Evolutionary conservation across 805 yeast species (phyloP).

Genomic region (Kuraishia borneana): DNA sequence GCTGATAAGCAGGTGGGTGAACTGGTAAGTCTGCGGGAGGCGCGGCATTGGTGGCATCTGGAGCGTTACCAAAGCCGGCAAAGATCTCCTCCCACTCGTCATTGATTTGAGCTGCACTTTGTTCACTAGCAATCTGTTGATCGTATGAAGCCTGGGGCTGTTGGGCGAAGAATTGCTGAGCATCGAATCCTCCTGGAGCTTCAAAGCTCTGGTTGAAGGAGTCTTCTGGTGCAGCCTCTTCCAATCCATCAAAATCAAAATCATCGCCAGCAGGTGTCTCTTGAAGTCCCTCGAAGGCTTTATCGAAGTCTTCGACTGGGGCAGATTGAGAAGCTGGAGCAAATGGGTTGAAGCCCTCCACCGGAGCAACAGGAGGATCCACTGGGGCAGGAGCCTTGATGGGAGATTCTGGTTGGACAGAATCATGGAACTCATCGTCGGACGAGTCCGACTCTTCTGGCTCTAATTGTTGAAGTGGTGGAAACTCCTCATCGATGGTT

Average conservation of each 20-base stretch:
- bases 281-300: conserved; percentile 4
- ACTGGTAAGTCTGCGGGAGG: conserved; percentile 3
- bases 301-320: conserved; percentile 6
- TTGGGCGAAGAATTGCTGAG: not conserved
- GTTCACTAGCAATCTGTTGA: conserved; percentile 20
- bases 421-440: conserved; percentile 29
- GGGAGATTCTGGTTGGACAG: conserved; percentile 2
- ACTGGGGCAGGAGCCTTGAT: not conserved
- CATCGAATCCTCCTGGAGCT: not conserved
- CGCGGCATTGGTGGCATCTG: conserved; percentile 8
- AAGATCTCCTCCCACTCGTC: conserved; percentile 95
- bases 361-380: not conserved
- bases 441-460: conserved; percentile 36
- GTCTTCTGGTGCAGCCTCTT: conserved; percentile 18
- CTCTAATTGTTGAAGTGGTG: conserved; percentile 48
- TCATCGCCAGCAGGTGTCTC: conserved; percentile 1
- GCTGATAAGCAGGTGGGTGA: conserved; percentile 5
- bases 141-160: not conserved
- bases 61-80: conserved; percentile 68
- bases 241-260: conserved; percentile 21
- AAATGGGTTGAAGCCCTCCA: conserved; percentile 3
- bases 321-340: conserved; percentile 2
- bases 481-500: conserved; percentile 26
- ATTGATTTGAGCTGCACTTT: conserved; percentile 29
- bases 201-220: conserved; percentile 8